phyloP scores from a whole-genome alignment of 306 rosid species.

The Fragaria nilgerrensis region DNA sequence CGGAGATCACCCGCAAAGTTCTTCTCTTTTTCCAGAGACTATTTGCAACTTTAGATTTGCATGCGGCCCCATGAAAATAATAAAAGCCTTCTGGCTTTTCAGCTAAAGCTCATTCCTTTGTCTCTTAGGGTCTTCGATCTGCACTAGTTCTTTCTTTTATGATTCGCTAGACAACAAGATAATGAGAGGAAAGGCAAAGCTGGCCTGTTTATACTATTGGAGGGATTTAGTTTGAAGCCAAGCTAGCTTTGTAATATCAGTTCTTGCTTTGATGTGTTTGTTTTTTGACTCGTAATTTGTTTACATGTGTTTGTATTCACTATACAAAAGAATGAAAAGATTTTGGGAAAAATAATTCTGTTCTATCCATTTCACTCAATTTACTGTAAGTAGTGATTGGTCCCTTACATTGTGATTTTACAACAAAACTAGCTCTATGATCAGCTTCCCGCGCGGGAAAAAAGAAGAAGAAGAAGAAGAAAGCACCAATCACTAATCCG shows the following conservation, averaged over 20 bases:
- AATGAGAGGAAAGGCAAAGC: background rate
- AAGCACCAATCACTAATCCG: background rate
- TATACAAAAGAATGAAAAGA: background rate
- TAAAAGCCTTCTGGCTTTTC: background rate
- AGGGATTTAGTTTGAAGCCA: background rate
- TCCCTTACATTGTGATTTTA: background rate
- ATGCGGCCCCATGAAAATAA: constrained; percentile 22
- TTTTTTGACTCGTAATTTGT: background rate
- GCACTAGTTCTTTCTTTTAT: background rate
- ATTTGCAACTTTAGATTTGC: constrained; percentile 26
- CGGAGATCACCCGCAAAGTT: constrained; percentile 7
- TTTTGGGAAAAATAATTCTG: background rate
- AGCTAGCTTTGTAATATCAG: background rate
- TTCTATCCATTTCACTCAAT: background rate
- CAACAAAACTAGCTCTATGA: background rate
- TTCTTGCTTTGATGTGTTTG: constrained; percentile 1
- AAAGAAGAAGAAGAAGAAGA: no score
- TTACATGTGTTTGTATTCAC: background rate
- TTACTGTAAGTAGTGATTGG: background rate
- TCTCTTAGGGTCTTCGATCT: background rate
- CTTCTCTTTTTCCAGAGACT: background rate
- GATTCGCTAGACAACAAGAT: background rate
- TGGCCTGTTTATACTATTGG: background rate
- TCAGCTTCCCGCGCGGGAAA: background rate
- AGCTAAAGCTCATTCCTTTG: background rate